Conservation (phyloP, 495 filamentous ascomycete species). For the Apiosordaria backusii region DNA sequence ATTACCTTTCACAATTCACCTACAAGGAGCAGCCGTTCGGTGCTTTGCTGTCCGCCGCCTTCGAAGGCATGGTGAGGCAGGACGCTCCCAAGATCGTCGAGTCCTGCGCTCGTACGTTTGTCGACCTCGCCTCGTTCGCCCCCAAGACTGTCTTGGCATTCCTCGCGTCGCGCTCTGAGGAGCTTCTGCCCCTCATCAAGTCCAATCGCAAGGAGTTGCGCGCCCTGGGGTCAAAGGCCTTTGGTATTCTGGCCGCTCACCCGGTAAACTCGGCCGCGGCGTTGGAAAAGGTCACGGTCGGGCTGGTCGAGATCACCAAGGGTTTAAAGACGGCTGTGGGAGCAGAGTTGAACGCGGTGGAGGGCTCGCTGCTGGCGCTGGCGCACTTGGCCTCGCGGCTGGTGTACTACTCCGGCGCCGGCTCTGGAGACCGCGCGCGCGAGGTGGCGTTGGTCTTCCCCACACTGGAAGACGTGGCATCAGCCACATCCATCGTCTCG, state of each 20-base stretch:
- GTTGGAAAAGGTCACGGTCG: conserved; percentile 10
- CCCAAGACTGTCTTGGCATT: conserved; percentile 48
- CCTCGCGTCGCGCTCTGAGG: conserved; percentile 46
- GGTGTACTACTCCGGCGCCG: conserved; percentile 25
- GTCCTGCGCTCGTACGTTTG: conserved; percentile 57
- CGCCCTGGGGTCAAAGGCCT: conserved; percentile 59
- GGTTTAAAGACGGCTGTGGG: conserved; percentile 30
- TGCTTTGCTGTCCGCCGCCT: conserved; percentile 49
- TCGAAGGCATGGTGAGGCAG: conserved; percentile 56
- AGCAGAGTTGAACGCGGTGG: conserved; percentile 36
- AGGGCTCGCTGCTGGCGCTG: conserved; percentile 34
- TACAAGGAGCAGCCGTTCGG: conserved; percentile 26
- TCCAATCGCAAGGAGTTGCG: conserved; percentile 68
- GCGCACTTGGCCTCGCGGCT: conserved; percentile 29
- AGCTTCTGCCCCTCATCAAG: conserved; percentile 55
- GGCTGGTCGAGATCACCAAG: conserved; percentile 20
- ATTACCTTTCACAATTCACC: conserved; percentile 36
- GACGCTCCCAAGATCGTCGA: conserved; percentile 43
- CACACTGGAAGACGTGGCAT: conserved; percentile 21
- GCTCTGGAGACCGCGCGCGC: background rate
- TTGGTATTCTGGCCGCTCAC: conserved; percentile 77
- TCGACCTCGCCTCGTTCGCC: conserved; percentile 63
- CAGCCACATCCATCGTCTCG: conserved; percentile 4
- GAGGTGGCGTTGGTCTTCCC: conserved; percentile 23
- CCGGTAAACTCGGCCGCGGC: conserved; percentile 37